Evolutionary conservation across 441 rosid species (phyloP).

Genomic region (Mallotus japonicus): DNA sequence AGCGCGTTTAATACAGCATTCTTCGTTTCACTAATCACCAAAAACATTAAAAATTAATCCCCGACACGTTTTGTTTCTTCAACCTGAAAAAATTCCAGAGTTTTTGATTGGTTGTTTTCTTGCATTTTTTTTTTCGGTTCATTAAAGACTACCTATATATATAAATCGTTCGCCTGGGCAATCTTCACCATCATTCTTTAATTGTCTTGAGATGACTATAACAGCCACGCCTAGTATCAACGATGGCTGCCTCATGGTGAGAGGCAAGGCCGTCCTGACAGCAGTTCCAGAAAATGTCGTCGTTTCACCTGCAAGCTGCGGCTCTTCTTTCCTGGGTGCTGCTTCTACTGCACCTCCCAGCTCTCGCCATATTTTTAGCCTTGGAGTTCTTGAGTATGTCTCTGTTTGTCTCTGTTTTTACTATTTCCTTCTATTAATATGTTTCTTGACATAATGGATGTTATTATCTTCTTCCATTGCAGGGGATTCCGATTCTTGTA

Average conservation of each 20-base stretch:
- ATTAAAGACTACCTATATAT: no score
- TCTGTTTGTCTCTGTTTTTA: not conserved
- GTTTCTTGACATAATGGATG: not conserved
- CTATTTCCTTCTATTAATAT: not conserved
- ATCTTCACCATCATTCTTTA: no score
- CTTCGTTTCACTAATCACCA: no score
- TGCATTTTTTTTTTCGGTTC: no score
- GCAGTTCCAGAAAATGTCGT: conserved; percentile 37
- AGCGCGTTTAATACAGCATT: no score
- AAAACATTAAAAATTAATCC: no score
- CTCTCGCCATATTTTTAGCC: conserved; percentile 50
- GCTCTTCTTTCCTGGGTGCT: conserved; percentile 47
- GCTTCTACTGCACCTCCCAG: conserved; percentile 23
- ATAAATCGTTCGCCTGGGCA: no score
- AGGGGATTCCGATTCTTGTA: conserved; percentile 54
- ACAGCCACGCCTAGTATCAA: conserved; percentile 26
- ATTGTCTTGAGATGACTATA: conserved; percentile 30
- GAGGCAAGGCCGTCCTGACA: conserved; percentile 37
- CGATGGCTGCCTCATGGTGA: conserved; percentile 40
- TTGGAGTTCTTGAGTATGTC: conserved; percentile 46
- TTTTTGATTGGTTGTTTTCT: no score
- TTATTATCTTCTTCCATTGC: conserved; percentile 5
- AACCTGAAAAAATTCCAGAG: no score
- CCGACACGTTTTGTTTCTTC: no score
- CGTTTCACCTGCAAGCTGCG: conserved; percentile 29